Percentiles rank a stretch among this genome's conserved stretches.
phyloP scores from a whole-genome alignment of 106 monocot species.

The Triglochin maritima region DNA sequence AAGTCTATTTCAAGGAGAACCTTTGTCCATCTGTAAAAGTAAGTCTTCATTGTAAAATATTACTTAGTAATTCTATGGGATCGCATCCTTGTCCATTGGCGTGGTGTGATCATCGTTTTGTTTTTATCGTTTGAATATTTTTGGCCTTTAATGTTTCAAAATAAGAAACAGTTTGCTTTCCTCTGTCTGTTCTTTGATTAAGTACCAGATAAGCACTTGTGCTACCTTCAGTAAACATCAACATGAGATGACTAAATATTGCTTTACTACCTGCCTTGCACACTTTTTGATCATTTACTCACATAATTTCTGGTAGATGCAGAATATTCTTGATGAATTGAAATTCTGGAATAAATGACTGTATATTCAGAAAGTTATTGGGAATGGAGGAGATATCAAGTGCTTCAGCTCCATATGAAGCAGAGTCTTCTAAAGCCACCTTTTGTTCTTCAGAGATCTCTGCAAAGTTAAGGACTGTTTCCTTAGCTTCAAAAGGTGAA shows the following conservation, averaged over 20 bases:
- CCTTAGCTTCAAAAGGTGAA: conserved; percentile 33
- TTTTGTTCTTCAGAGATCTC: conserved; percentile 49
- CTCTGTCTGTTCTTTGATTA: not conserved
- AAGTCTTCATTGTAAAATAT: too few relatives aligned
- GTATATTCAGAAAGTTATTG: conserved; percentile 7
- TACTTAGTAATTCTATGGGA: too few relatives aligned
- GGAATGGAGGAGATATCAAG: conserved; percentile 49
- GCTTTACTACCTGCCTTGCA: not conserved
- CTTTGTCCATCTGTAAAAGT: too few relatives aligned
- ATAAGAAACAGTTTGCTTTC: too few relatives aligned
- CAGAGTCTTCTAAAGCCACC: conserved; percentile 27
- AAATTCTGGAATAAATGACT: not conserved
- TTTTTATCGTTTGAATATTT: not conserved
- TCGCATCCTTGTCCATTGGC: not conserved
- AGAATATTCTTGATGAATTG: not conserved
- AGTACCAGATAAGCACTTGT: not conserved
- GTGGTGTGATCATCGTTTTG: not conserved
- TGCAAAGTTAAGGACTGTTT: conserved; percentile 44
- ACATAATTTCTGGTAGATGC: not conserved
- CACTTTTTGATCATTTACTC: not conserved
- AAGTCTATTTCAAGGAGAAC: too few relatives aligned
- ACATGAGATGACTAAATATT: not conserved
- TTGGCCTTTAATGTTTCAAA: not conserved
- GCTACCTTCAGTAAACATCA: not conserved
- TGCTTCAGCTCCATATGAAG: conserved; percentile 41